phyloP scores from a whole-genome alignment of 139 green algal species.

The Nannochloris sp. region DNA sequence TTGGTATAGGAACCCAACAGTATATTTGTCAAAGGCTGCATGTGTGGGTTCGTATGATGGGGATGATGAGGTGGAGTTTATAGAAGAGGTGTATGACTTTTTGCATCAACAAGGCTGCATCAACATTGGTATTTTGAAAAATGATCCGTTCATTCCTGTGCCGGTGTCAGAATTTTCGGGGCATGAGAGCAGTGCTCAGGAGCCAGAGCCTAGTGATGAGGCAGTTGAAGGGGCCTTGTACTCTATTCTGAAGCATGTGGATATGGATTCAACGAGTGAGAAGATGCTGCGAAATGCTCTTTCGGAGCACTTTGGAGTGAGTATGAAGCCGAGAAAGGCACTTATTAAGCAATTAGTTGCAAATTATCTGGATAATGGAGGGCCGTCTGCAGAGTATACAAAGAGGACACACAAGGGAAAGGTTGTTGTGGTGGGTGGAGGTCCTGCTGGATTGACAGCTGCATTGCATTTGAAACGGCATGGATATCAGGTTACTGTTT shows the following conservation, averaged over 20 bases:
- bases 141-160: constrained; percentile 19
- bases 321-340: constrained; percentile 32
- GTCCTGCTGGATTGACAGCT: constrained; percentile 67
- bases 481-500: constrained; percentile 53
- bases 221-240: constrained; percentile 22
- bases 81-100: constrained; percentile 40
- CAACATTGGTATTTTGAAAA: constrained; percentile 52
- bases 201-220: constrained; percentile 20
- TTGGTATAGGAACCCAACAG: constrained; percentile 35
- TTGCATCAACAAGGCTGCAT: constrained; percentile 55
- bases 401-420: constrained; percentile 13
- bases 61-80: not conserved
- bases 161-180: not conserved
- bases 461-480: constrained; percentile 54
- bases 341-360: constrained; percentile 32
- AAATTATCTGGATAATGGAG: constrained; percentile 8
- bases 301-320: constrained; percentile 27
- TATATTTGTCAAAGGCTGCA: constrained; percentile 24
- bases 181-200: not conserved
- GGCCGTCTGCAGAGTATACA: constrained; percentile 6
- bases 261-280: constrained; percentile 46
- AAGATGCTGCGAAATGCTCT: constrained; percentile 54
- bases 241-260: constrained; percentile 7
- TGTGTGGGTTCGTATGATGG: constrained; percentile 25
- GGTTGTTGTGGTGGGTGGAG: constrained; percentile 71